Base-by-base conservation (phyloP, 2,329 filamentous ascomycete species). In the Botrytis cinerea region DNA sequence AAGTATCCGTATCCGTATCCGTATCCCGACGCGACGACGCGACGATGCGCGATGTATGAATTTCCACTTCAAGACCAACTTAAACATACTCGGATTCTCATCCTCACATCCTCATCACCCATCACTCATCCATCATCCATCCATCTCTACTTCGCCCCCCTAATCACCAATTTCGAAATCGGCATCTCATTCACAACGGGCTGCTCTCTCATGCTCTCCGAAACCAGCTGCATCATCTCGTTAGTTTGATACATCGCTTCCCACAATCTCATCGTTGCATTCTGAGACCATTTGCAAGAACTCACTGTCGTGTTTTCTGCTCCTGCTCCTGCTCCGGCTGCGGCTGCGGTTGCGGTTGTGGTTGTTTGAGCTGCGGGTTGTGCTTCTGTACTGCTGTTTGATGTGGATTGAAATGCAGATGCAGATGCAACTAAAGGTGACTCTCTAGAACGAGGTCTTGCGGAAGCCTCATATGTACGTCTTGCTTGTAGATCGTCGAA, bases 401-500 rank as follows among this genome's bases (percentile, higher is more conserved):
- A 38, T 6, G 43, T 25, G 16, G 62, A 35, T n/a, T 16, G 0
- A 3, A 20, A 48, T 54, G 48, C 7, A 0, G 14, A 38, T 18
- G 46, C 22, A 9, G 64, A 40, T 20, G 25, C 5, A 10, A 18
- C 10, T 1, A 8, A 40, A 20, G 64, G 35, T 1, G 46, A 66
- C 1, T 68, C 35, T 4, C 2, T 0, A 9, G 32, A 32, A 14
- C 1, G 0, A 3, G 66, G 66, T 69, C 48, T 45, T 43, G 12
- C 43, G 25, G 32, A 57, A 10, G 25, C 10, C 5, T 16, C 1
- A 10, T 2, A 8, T 16, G 10, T 2, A 25, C n/a, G 57, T 57
- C 7, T 16, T 9, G 3, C 1, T 5, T 6, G 9, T 9, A 45
- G 18, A 16, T 14, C 6, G 4, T 0, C 9, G 22, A 38, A 0